A percentile compares a stretch with the other conserved stretches of the same genome.
phyloP scores from a whole-genome alignment of 495 filamentous ascomycete species.

The Parachaetomium inaequale region DNA sequence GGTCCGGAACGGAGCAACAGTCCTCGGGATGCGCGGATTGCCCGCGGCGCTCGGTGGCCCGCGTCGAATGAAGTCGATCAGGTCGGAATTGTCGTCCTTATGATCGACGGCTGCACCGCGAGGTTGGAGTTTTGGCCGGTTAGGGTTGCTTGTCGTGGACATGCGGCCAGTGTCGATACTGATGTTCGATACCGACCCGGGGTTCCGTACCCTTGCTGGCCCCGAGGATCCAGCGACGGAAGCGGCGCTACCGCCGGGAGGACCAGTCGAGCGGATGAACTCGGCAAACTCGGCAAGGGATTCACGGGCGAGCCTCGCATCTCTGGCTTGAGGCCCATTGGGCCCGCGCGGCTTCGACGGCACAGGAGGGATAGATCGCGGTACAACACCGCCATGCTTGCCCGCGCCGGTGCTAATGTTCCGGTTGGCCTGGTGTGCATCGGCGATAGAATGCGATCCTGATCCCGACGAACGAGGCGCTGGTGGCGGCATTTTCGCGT shows the following conservation, averaged over 20 bases:
- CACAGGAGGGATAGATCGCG: conserved; percentile 30
- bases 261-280: conserved; percentile 81
- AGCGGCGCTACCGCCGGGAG: conserved; percentile 39
- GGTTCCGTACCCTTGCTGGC: conserved; percentile 23
- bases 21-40: conserved; percentile 70
- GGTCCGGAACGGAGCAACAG: conserved; percentile 77
- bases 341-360: conserved; percentile 33
- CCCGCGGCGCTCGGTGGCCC: conserved; percentile 58
- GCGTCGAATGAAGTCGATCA: conserved; percentile 92
- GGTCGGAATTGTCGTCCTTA: conserved; percentile 67
- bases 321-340: conserved; percentile 54
- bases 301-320: conserved; percentile 60
- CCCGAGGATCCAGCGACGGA: conserved; percentile 17
- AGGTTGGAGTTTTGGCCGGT: conserved; percentile 58
- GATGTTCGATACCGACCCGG: conserved; percentile 26
- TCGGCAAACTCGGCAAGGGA: conserved; percentile 77
- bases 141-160: conserved; percentile 32
- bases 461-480: conserved; percentile 40
- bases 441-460: conserved; percentile 34
- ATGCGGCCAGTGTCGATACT: conserved; percentile 30
- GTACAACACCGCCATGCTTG: conserved; percentile 22
- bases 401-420: conserved; percentile 11
- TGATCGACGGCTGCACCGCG: conserved; percentile 62
- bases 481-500: conserved; percentile 37
- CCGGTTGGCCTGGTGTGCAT: conserved; percentile 28